These are phyloP conservation scores for Solanum appendiculatum DNA, from an alignment of 257 asterid genomes.

Conservation along the genomic window DNA sequence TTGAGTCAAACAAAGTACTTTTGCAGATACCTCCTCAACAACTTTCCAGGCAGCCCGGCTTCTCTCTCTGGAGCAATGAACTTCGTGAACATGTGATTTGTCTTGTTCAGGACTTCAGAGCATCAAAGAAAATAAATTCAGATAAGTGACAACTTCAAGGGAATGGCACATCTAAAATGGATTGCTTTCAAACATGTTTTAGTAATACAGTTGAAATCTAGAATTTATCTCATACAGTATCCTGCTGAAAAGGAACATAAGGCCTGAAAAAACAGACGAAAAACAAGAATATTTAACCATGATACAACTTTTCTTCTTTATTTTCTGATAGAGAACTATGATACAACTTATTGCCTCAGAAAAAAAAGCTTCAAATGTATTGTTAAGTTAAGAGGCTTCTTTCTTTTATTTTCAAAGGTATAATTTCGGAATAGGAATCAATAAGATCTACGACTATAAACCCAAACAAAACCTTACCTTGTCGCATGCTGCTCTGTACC, in stretches of 20 bases:
- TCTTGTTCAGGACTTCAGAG: constrained; percentile 37
- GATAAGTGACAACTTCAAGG: background rate
- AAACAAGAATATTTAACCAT: background rate
- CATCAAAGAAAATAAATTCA: constrained; percentile 8
- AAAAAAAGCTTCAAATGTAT: background rate
- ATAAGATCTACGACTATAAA: background rate
- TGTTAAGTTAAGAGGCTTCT: background rate
- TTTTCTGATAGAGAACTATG: background rate
- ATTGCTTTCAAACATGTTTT: background rate
- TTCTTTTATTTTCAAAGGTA: background rate
- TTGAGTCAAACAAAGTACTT: background rate
- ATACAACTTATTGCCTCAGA: background rate
- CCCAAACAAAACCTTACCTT: constrained; percentile 29
- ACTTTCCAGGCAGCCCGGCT: constrained; percentile 83
- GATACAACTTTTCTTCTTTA: background rate
- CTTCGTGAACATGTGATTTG: constrained; percentile 33
- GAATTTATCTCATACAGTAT: background rate
- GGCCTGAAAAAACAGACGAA: background rate
- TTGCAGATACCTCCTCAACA: constrained; percentile 53
- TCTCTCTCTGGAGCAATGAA: constrained; percentile 96
- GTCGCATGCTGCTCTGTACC: constrained; percentile 25
- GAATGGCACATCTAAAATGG: background rate
- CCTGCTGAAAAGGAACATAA: background rate
- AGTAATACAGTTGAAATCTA: background rate
- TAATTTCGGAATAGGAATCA: background rate